Evolutionary conservation across 1,139 yeast genomes (phyloP).

Genomic region (Debaryomycetaceae sp.): DNA sequence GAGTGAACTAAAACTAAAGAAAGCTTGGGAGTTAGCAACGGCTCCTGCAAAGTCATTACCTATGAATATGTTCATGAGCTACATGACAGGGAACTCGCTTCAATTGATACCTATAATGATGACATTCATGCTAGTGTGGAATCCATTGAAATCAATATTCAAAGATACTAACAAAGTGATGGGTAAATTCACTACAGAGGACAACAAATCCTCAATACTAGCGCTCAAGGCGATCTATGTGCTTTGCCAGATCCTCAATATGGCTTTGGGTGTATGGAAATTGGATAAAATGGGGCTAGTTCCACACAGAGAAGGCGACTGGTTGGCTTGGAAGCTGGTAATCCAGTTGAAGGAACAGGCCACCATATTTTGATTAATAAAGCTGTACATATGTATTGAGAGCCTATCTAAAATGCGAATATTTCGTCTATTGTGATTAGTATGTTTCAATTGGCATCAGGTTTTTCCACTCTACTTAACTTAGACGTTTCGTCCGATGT

Average conservation of each 20-base stretch:
- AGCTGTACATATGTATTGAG: no score
- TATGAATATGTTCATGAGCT: slow-evolving; percentile 86
- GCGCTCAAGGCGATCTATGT: slow-evolving; percentile 39
- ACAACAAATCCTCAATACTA: slow-evolving; percentile 40
- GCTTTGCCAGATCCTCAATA: slow-evolving; percentile 58
- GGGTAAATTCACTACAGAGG: slow-evolving; percentile 30
- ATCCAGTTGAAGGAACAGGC: slow-evolving; percentile 29
- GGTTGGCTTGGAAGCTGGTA: slow-evolving; percentile 78
- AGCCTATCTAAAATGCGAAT: no score
- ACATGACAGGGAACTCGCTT: slow-evolving; percentile 88
- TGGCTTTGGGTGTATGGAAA: slow-evolving; percentile 82
- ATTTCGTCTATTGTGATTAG: no score
- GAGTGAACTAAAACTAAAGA: slow-evolving; percentile 48
- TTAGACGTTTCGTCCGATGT: slow-evolving; percentile 13
- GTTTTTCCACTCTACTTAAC: slow-evolving; percentile 10
- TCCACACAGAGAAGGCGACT: slow-evolving; percentile 84
- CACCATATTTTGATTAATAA: background rate
- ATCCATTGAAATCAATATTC: slow-evolving; percentile 72
- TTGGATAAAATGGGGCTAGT: slow-evolving; percentile 84
- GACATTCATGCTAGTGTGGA: slow-evolving; percentile 79
- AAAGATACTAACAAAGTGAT: slow-evolving; percentile 49
- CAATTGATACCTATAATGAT: slow-evolving; percentile 90
- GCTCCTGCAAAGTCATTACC: slow-evolving; percentile 86
- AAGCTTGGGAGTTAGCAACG: slow-evolving; percentile 84
- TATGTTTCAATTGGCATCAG: background rate